Evolutionary conservation across 2,329 filamentous ascomycete species (phyloP).

Genomic region (Aureobasidium melanogenum): DNA sequence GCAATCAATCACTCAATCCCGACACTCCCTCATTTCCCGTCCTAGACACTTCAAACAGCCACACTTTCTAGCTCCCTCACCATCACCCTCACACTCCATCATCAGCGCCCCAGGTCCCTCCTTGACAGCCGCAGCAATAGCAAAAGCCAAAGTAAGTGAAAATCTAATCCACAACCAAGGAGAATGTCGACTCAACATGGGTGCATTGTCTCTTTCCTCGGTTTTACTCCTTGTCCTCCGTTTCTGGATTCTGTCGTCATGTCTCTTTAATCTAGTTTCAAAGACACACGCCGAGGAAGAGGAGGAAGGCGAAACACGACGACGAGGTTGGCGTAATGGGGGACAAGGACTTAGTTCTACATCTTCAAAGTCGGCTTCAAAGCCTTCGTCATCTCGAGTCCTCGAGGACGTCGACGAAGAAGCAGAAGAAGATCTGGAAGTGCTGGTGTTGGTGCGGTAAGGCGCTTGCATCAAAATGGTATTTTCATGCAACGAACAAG

Average conservation of each 20-base stretch:
- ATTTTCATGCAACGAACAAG: slow-evolving; percentile 11
- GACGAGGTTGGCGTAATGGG: neutral
- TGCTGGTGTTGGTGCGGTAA: neutral
- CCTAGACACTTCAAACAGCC: neutral
- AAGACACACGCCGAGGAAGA: neutral
- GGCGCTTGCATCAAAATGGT: neutral
- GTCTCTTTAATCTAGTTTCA: neutral
- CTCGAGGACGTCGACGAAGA: neutral
- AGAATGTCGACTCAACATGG: slow-evolving; percentile 18
- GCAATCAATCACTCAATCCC: neutral
- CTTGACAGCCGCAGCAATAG: slow-evolving; percentile 39
- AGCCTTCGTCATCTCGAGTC: neutral
- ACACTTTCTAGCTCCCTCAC: neutral
- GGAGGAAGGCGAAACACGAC: neutral
- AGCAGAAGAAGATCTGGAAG: neutral
- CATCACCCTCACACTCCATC: neutral
- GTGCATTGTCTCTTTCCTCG: neutral
- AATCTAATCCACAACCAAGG: slow-evolving; percentile 40
- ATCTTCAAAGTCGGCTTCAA: neutral
- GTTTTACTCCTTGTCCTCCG: too few species aligned
- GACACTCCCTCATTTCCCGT: neutral
- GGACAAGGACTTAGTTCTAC: neutral
- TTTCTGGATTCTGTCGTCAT: neutral
- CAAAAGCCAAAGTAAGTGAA: slow-evolving; percentile 38
- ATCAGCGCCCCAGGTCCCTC: slow-evolving; percentile 35